These are phyloP conservation scores for Phytophthora tentaculata DNA, from an alignment of 352 stramenopile species.

Conservation along the genomic window DNA sequence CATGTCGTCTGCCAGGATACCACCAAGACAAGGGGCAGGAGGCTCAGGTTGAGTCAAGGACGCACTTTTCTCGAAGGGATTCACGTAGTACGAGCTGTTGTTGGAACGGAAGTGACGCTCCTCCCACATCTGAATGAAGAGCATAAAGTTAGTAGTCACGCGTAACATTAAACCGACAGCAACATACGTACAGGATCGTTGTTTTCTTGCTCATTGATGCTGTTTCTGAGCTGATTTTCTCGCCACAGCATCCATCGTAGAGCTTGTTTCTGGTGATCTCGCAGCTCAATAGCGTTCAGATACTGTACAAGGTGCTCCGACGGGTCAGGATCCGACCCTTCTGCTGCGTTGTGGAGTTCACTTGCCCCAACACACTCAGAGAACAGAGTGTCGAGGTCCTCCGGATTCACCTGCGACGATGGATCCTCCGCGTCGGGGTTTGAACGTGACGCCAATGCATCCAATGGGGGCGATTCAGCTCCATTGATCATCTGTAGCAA, in stretches of 20 bases:
- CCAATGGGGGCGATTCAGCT: conserved; percentile 18
- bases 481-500: conserved; percentile 59
- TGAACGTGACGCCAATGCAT: conserved; percentile 8
- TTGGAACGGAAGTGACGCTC: conserved; percentile 55
- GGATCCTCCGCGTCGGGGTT: conserved; percentile 15
- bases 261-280: conserved; percentile 84
- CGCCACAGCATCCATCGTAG: conserved; percentile 89
- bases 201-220: conserved; percentile 34
- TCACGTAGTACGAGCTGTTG: conserved; percentile 77
- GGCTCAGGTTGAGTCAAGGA: conserved; percentile 63
- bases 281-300: conserved; percentile 74
- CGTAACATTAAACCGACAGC: background rate
- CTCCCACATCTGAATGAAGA: conserved; percentile 68
- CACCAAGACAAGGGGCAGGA: conserved; percentile 69
- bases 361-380: conserved; percentile 58
- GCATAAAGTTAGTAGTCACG: conserved; percentile 10
- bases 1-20: conserved; percentile 93
- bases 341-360: conserved; percentile 22
- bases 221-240: conserved; percentile 51
- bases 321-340: conserved; percentile 27
- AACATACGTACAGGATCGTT: conserved; percentile 51
- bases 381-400: conserved; percentile 72
- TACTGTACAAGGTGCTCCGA: conserved; percentile 48
- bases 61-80: conserved; percentile 80
- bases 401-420: conserved; percentile 33